Evolutionary conservation across 2,329 filamentous ascomycete genomes (phyloP).

Genomic region (Aspergillus sp.): DNA sequence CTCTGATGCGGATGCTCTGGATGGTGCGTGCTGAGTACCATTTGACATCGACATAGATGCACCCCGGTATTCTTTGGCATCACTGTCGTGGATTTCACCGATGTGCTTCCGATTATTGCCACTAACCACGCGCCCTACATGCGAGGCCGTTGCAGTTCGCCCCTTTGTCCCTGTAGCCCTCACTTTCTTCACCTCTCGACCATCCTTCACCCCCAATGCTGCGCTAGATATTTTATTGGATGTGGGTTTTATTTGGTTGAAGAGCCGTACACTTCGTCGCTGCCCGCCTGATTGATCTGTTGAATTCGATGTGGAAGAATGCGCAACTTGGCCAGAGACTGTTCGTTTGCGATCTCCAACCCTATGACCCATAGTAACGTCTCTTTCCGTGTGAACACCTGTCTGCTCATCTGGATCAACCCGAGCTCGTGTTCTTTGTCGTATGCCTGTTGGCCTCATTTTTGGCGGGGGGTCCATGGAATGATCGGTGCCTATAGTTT

Average conservation of each 20-base stretch:
- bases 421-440: slow-evolving; percentile 42
- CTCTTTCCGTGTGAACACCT: slow-evolving; percentile 32
- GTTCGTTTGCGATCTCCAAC: slow-evolving; percentile 77
- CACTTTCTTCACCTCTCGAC: slow-evolving; percentile 79
- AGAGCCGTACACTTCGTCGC: slow-evolving; percentile 71
- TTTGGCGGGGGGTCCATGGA: slow-evolving; percentile 61
- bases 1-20: slow-evolving; percentile 48
- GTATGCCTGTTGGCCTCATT: slow-evolving; percentile 56
- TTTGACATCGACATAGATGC: slow-evolving; percentile 30
- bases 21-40: slow-evolving; percentile 23
- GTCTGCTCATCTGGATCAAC: slow-evolving; percentile 41
- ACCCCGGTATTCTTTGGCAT: slow-evolving; percentile 60
- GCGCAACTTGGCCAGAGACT: slow-evolving; percentile 73
- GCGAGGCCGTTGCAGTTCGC: slow-evolving; percentile 65
- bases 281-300: slow-evolving; percentile 65
- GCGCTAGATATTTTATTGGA: slow-evolving; percentile 62
- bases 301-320: slow-evolving; percentile 54
- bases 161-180: slow-evolving; percentile 71
- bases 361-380: slow-evolving; percentile 32
- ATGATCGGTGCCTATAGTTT: slow-evolving; percentile 52
- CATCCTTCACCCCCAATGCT: slow-evolving; percentile 59
- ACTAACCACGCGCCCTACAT: slow-evolving; percentile 82
- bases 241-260: slow-evolving; percentile 68
- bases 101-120: slow-evolving; percentile 82
- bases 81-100: slow-evolving; percentile 60